Evolutionary conservation across 768 basidiomycete genomes (phyloP).

Genomic region (Gautieria morchelliformis): DNA sequence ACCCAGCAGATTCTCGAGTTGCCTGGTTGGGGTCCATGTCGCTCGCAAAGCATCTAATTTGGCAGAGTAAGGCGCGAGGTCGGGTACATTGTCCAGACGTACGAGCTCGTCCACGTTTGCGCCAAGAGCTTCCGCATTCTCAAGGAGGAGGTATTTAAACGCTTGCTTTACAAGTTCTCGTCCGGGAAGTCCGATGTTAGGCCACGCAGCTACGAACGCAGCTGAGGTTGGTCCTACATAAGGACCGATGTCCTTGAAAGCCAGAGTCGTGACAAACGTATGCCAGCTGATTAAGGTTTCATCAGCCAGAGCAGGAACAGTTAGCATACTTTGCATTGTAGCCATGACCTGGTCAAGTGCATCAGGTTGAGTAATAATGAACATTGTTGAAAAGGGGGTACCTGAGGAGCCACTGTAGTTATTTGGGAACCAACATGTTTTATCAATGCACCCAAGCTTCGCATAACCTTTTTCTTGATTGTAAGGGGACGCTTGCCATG

Average conservation of each 20-base stretch:
- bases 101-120: constrained; percentile 67
- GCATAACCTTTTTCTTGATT: constrained; percentile 68
- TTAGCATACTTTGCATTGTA: constrained; percentile 84
- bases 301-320: constrained; percentile 62
- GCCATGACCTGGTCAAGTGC: constrained; percentile 72
- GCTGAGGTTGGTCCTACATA: constrained; percentile 85
- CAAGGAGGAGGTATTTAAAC: constrained; percentile 61
- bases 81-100: constrained; percentile 63
- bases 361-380: not conserved
- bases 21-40: constrained; percentile 39
- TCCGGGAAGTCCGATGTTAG: constrained; percentile 41
- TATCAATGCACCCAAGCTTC: constrained; percentile 70
- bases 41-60: constrained; percentile 32
- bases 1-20: constrained; percentile 56
- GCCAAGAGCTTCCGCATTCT: constrained; percentile 44
- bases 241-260: constrained; percentile 63
- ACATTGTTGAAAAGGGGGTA: constrained; percentile 23
- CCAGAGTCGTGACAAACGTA: constrained; percentile 60
- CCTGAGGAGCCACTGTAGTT: constrained; percentile 79
- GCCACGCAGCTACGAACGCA: constrained; percentile 73
- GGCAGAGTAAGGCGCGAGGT: constrained; percentile 30
- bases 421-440: constrained; percentile 60
- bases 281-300: constrained; percentile 76
- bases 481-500: constrained; percentile 62
- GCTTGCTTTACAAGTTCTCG: constrained; percentile 46